Conservation (phyloP, 371 early-diverging fungal genomes). For the Mucor sp. region DNA sequence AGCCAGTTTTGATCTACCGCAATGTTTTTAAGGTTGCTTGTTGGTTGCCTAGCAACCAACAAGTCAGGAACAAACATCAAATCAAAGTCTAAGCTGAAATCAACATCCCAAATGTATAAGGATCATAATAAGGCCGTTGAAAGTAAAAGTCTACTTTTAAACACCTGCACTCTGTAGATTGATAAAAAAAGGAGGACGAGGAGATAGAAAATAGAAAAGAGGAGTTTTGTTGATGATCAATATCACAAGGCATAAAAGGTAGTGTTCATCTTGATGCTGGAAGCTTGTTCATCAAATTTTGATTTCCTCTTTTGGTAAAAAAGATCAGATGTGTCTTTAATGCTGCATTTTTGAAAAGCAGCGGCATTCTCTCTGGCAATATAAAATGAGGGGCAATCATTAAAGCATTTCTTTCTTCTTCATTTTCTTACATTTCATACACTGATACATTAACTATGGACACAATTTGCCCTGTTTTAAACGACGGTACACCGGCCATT, state of each 20-base stretch:
- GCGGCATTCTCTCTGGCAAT: constrained; percentile 14
- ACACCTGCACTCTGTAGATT: background rate
- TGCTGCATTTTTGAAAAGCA: constrained; percentile 1
- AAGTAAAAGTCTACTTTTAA: background rate
- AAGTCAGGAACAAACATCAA: background rate
- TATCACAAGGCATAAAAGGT: constrained; percentile 5
- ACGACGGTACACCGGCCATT: constrained; percentile 20
- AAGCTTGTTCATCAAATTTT: constrained; percentile 12
- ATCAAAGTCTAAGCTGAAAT: background rate
- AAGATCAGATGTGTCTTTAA: constrained; percentile 24
- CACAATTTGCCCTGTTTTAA: constrained; percentile 20
- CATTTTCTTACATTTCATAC: background rate
- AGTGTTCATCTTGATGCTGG: constrained; percentile 9
- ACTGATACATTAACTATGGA: constrained; percentile 6
- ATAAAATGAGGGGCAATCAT: background rate
- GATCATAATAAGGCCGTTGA: background rate
- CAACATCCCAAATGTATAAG: background rate
- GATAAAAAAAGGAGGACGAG: background rate
- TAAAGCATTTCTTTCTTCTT: constrained; percentile 5
- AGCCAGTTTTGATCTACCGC: background rate
- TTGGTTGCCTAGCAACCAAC: background rate
- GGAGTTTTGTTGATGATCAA: constrained; percentile 2
- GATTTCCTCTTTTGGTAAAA: constrained; percentile 14
- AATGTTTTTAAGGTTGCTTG: background rate
- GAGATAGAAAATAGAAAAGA: constrained; percentile 1